phyloP scores from a whole-genome alignment of 2,329 filamentous ascomycete species.

The Diaporthe eres region DNA sequence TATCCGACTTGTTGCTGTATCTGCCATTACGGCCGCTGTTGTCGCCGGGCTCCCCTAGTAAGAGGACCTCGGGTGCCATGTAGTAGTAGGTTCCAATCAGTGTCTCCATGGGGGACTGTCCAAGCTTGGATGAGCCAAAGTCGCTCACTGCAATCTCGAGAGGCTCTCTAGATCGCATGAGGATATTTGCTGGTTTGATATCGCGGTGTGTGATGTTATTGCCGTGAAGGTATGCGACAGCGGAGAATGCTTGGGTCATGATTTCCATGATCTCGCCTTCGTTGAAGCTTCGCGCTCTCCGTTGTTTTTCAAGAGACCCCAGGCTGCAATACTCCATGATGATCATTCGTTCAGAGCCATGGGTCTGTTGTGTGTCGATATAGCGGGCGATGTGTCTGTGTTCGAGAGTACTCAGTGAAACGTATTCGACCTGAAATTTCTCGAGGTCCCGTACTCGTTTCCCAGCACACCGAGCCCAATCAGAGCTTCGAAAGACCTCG shows the following conservation, averaged over 20 bases:
- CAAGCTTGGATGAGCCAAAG: not conserved
- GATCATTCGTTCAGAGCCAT: not conserved
- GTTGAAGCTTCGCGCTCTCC: fast-evolving
- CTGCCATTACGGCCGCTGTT: no score
- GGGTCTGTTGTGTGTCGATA: not conserved
- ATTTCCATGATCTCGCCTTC: not conserved
- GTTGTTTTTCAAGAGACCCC: not conserved
- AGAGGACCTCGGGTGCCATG: not conserved
- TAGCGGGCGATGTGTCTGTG: not conserved
- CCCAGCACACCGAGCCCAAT: not conserved
- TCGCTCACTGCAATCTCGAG: not conserved
- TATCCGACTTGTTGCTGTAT: not conserved
- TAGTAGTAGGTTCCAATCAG: not conserved
- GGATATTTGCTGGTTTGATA: not conserved
- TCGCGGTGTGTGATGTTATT: not conserved
- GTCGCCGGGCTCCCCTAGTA: no score
- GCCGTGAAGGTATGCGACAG: not conserved
- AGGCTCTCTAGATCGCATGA: not conserved
- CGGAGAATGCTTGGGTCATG: not conserved
- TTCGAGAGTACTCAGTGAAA: not conserved
- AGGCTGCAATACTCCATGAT: not conserved
- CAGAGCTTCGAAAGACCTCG: not conserved
- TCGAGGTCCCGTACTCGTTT: not conserved
- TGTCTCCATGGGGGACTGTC: not conserved
- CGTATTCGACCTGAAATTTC: not conserved